Evolutionary conservation across 306 rosid genomes (phyloP), one percentile per base, ranked within the genome.

Genomic region (Begonia masoniana): DNA sequence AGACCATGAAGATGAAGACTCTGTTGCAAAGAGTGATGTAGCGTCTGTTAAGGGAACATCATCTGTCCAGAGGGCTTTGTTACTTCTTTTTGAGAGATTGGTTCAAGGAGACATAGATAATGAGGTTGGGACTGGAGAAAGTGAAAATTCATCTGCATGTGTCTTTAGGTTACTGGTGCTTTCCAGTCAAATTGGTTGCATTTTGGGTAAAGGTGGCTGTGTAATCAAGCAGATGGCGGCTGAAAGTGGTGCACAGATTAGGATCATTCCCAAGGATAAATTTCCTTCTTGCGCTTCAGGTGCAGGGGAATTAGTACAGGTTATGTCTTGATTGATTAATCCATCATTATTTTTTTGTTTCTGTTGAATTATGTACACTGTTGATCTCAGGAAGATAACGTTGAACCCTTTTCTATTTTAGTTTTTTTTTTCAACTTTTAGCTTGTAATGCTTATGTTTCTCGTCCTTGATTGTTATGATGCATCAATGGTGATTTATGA

Each of bases 131-230:
- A 78, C 66, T 21, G 81, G 67, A 57, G 83, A 83, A 57, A 50
- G 56, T 45, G 61, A 61, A 15, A 74, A 62, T 61, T 15, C 72
- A 51, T 74, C 77, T 15, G 57, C 72, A 15, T 43, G 64, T 61
- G 69, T 67, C 68, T 66, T 84, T 35, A 81, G 95, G 71, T 56
- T 92, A 52, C 83, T 86, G 7, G 81, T 92, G 58, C 75, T 79
- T 53, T 81, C 95, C 15, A 70, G 58, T 63, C 95, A 92, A 71
- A 85, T 85, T 54, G 99, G 99, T 12, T 91, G 96, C 79, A 47
- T 91, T 58, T 56, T 91, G 66, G 96, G 99, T 19, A 91, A 78
- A 67, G 96, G 92, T 71, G 99, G 99, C 47, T 73, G 93, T 31
- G 95, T 86, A 57, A 78, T 83, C 68, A 92, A 83, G 74, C 77